Evolutionary conservation across 1,284 basidiomycete genomes (phyloP), one percentile per base, ranked within the genome.

Genomic region (Stygiomarasmius scandens): DNA sequence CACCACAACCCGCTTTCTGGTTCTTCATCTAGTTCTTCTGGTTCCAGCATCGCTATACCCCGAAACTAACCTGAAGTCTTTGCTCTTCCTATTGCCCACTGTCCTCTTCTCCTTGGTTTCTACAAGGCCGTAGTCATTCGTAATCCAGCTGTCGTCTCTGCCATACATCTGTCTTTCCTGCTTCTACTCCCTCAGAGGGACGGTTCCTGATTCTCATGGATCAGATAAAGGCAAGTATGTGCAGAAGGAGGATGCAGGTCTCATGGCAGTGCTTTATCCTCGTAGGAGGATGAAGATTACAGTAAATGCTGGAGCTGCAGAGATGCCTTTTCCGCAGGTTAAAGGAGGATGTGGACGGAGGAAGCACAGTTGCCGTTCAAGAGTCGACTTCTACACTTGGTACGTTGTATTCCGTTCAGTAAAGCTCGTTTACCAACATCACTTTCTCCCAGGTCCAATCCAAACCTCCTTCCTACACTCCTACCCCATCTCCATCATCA

Each of bases 91-190:
- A 98, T 99, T 65, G 95, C 95, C 32, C 90, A 95, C 54, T 85
- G 96, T 36, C 96, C 96, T 0, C 87, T 98, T 51, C 98, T 98
- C 76, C 96, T 96, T 11, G 96, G 95, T 48, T 98, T 98, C 74
- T 98, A 99, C 85, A 98, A 97, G 72, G 94, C 95, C 12, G 95
- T 98, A 54, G 94, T 96, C 58, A 84, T 98, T 58, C 86, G 90
- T 29, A 92, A 97, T 64, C 93, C 94, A 1, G 81, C 88, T 0
- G 96, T 99, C 36, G 96, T 98, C 59, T 87, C 91, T 19, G 95
- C 95, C 5, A 94, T 99, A 70, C 93, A 96, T 95, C 92, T 65
- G 90, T 96, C 3, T 99, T n/a, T 98, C 84, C 49, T 46, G 50
- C 55, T 49, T 12, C 29, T 20, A 38, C 41, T 25, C 19, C 49